Evolutionary conservation across 306 rosid genomes (phyloP).

Genomic region (Luffa acutangula): DNA sequence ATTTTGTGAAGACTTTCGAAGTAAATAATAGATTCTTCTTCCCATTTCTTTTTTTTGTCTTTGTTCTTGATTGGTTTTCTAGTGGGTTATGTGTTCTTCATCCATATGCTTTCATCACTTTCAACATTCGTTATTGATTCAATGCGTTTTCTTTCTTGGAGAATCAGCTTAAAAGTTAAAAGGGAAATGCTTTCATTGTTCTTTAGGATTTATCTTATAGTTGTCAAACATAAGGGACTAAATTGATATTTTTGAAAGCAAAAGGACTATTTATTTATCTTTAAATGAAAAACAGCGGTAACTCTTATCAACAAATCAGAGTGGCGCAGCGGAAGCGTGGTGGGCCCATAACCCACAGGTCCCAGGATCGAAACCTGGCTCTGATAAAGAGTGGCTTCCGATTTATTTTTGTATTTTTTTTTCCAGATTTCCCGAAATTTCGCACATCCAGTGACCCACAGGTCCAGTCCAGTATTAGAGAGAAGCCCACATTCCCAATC

Average conservation of each 20-base stretch:
- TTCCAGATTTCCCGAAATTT: too few relatives aligned
- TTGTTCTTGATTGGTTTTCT: not conserved
- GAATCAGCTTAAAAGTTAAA: too few relatives aligned
- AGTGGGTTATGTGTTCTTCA: not conserved
- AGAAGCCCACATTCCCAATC: not conserved
- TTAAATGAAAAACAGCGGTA: not conserved
- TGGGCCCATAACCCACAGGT: conserved; percentile 8
- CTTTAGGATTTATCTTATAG: too few relatives aligned
- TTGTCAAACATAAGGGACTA: too few relatives aligned
- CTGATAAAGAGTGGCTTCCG: not conserved
- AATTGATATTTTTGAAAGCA: too few relatives aligned
- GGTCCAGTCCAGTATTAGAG: not conserved
- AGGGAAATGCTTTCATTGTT: too few relatives aligned
- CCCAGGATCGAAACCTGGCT: conserved; percentile 9
- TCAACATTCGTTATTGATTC: not conserved
- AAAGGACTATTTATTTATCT: too few relatives aligned
- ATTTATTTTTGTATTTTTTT: not conserved
- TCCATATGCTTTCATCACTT: not conserved
- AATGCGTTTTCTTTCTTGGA: not conserved
- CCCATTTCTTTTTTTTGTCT: not conserved
- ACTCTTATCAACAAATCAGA: not conserved
- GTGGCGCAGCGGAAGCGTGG: conserved; percentile 12
- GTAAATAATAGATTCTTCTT: not conserved
- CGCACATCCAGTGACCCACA: not conserved
- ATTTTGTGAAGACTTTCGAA: not conserved